Evolutionary conservation across 2,329 filamentous ascomycete genomes (phyloP), one percentile per base, ranked within the genome.

Genomic region (Aureobasidium pullulans): DNA sequence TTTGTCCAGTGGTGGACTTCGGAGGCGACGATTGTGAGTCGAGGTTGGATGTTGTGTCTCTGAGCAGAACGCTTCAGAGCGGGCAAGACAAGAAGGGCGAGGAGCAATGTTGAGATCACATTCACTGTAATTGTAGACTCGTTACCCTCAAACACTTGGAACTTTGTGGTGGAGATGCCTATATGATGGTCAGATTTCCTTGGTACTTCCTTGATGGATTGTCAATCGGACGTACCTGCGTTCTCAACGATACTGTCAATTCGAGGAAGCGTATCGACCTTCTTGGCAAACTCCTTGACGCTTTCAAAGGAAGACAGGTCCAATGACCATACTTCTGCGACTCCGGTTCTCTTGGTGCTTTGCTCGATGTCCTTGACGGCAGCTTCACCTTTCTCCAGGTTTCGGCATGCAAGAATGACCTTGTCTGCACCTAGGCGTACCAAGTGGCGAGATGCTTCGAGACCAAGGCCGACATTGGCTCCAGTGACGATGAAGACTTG

Each of bases 121-220:
- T 85, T 85, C 57, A 80, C 75, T 0, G 77, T 79, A 40, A 84
- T 69, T 0, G 68, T 76, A 15, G 63, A 67, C 68, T 85, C 82
- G 40, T 79, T 71, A 0, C 71, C 76, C 57, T 81, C 79, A 3
- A 69, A 69, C 0, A 66, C 43, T 0, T 63, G 39, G 57, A 71
- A 79, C 0, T 68, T 59, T 4, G 1, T 6, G 0, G 71, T 73
- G 1, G 70, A 71, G 4, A 83, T 64, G 1, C 77, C 63, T 61
- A n/a, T 37, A 32, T 1, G 5, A 15, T 15, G 2, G 44, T 58
- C 34, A 58, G 44, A n/a, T 36, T 37, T 1, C 3, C 23, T 23
- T 46, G 6, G 29, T 29, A 4, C 2, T 13, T 4, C 8, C 9
- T 3, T 15, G 19, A 8, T 13, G 2, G 10, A 23, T 29, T 2